Percentiles rank a stretch among this genome's conserved stretches.
These are phyloP conservation scores for Stephania cephalantha DNA, from an alignment of 164 flowering plant species.

Conservation along the genomic window DNA sequence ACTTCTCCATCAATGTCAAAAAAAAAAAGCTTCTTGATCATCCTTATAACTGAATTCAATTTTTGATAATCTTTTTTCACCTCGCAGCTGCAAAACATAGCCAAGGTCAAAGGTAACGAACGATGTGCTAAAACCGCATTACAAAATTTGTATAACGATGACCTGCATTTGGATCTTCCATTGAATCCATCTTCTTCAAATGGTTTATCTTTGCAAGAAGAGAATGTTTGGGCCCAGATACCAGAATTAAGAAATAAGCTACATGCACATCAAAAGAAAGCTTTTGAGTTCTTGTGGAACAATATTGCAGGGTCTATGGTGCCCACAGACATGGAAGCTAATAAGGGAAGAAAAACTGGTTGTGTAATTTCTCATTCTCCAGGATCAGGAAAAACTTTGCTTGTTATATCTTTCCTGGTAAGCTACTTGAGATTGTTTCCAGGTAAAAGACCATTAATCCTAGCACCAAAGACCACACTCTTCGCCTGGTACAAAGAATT, in stretches of 20 bases:
- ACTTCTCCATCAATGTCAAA: no score
- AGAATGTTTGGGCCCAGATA: constrained; percentile 68
- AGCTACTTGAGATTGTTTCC: constrained; percentile 87
- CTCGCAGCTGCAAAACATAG: constrained; percentile 31
- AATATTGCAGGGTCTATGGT: constrained; percentile 72
- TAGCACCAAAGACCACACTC: constrained; percentile 88
- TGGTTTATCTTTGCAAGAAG: constrained; percentile 24
- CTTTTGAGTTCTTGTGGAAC: constrained; percentile 86
- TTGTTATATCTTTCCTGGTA: constrained; percentile 74
- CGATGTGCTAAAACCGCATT: constrained; percentile 21
- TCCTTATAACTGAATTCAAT: background rate
- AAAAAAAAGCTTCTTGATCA: no score
- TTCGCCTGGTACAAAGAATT: constrained; percentile 89
- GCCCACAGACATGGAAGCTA: constrained; percentile 49
- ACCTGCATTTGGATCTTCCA: constrained; percentile 25
- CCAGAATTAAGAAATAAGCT: constrained; percentile 59
- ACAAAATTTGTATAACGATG: constrained; percentile 18
- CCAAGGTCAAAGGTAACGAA: constrained; percentile 26
- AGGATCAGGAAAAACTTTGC: constrained; percentile 90
- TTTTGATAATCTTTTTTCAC: constrained; percentile 1
- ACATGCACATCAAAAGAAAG: constrained; percentile 73
- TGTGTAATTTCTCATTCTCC: constrained; percentile 94
- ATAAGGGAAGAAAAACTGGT: constrained; percentile 49
- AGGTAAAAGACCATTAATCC: constrained; percentile 65
- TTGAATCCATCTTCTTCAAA: constrained; percentile 17